Base-by-base conservation (phyloP, 768 basidiomycete genomes). In the Amanita molliuscula region DNA sequence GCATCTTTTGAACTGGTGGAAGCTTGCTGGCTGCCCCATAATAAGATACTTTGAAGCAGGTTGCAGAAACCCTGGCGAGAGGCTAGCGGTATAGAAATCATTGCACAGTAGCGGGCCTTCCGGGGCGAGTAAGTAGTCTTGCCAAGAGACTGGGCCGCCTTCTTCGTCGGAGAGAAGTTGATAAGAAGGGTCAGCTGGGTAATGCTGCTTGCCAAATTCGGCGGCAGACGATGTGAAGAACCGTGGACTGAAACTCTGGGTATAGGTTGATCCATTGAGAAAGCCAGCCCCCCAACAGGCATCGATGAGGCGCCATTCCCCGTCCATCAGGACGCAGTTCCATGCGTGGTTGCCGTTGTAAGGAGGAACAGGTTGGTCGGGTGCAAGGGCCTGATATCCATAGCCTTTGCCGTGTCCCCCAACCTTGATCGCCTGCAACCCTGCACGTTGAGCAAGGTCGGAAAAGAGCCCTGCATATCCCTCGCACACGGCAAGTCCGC, bases 211-310 rank as follows among this genome's bases (percentile, higher is more conserved):
- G 18, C 67, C 71, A 56, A 75, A 76, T 48, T 76, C 70, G 29
- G 55, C 44, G n/a, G 70, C 63, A 3, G 66, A 56, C 16, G 67
- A 70, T 15, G 63, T 67, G 55, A 74, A 76, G 70, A 71, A 74
- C 18, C 59, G 59, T 6, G 71, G 62, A 25, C 64, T 59, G 47
- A 74, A 71, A 34, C 62, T 60, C 43, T 63, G 58, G 20, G 60
- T 56, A 58, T 68, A 75, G 3, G 54, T 50, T 10, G 56, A 52
- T 35, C 67, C 69, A 38, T 62, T 59, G 36, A 74, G 57, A 25
- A 61, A 64, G n/a, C 75, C 75, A 21, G 73, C 67, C 15, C 73
- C 75, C 73, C 75, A 76, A 56, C 73, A 74, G 8, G 68, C 53
- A 55, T 76, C 75, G 31, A 76, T 59, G 26, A 76, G 62, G 20